Base-by-base conservation (phyloP, 306 rosid species). In the Aeschynomene evenia region DNA sequence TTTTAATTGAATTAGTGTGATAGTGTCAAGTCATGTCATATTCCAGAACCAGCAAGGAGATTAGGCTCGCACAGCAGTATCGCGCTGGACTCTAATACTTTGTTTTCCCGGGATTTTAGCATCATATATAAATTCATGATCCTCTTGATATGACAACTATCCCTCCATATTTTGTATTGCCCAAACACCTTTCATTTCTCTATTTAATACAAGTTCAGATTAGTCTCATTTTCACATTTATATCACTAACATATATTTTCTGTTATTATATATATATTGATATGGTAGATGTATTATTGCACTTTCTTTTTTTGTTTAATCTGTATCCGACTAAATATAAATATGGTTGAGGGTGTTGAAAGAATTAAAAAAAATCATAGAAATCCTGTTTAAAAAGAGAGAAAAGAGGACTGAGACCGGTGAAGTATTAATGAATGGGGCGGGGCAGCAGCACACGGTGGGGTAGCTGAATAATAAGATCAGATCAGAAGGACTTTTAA, bases 111-210 rank as follows among this genome's bases (percentile, higher is more conserved):
- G 40, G 49, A 20, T 33, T 6, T 6, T 9, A 18, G 26, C 18
- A 23, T 62, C 66, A 29, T n/a, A n/a, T n/a, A n/a, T 64, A 64
- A 73, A 63, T 74, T 6, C 61, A 33, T 66, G 16, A 15, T 46
- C 31, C 7, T 34, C 9, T 53, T 16, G 0, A 33, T 54, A 57
- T 16, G 0, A 33, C 62, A 57, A 46, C 61, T n/a, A 29, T 54
- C 16, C 24, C 0, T 43, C 63, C 37, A n/a, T 24, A 16, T 20
- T 9, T 66, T 42, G 59, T 72, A n/a, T 0, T 10, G 43, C 14
- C 13, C 7, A 7, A 43, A 13, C 0, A 5, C 7, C 51, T 45
- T 45, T n/a, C n/a, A n/a, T n/a, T 15, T 5, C 19, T 45, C 51
- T 4, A 1, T n/a, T 45, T 45, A 15, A 45, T n/a, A n/a, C n/a